Evolutionary conservation across 129 eudicot genomes (phyloP), one percentile per base, ranked within the genome.

Genomic region (Centella asiatica): DNA sequence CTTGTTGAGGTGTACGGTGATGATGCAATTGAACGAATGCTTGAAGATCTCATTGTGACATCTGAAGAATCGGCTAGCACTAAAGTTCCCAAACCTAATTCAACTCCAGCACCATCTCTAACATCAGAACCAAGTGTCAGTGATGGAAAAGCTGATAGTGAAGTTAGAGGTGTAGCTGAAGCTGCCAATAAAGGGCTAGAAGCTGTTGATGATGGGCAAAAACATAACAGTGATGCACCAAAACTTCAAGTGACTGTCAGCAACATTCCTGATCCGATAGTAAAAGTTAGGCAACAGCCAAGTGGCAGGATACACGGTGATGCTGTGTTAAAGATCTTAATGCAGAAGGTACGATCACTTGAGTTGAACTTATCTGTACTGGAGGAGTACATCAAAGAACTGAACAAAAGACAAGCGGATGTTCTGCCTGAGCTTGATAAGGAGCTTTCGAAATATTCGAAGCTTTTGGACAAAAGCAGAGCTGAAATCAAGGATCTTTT

Each of bases 11-110:
- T 92, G 13, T 92, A 83, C 24, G 99, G 99, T 51, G 83, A 82
- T 40, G 99, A 92, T 74, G 99, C 95, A 29, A 85, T 92, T 26
- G 99, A 92, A 55, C 72, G 83, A 40, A 92, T 92, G 99, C 99
- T 92, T 63, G 99, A 84, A 73, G 99, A 87, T 80, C 86, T 92
- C 67, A 84, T 87, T 29, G 88, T 75, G 60, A 61, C 84, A 44
- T 78, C 95, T 15, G 88, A 72, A 49, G 86, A 81, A 67, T 73
- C 88, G 19, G 39, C 65, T 42, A 40, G 49, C 32, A 64, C 45
- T 31, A 53, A 40, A 66, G 27, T 39, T 23, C 40, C 70, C 19
- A 65, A 63, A 27, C 70, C 62, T 65, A 84, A 81, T 63, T 69
- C 83, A 47, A 79, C 86, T 13, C 62, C 71, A 27, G 25, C 66